Evolutionary conservation across 2,329 filamentous ascomycete species (phyloP).

Genomic region (Aureobasidium melanogenum): DNA sequence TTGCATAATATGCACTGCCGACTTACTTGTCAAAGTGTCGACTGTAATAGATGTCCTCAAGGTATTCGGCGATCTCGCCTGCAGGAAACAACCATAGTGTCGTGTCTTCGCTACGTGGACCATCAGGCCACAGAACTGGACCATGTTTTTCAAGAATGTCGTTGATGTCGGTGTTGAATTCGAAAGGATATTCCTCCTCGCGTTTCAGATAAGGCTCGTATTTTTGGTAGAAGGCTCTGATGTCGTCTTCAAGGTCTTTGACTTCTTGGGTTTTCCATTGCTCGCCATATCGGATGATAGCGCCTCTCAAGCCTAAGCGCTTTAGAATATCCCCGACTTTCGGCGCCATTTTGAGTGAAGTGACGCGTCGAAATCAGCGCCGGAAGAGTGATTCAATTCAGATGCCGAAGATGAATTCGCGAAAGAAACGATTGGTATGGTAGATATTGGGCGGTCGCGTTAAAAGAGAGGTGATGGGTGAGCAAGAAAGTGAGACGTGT

Average conservation of each 20-base stretch:
- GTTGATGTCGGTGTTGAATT: background rate
- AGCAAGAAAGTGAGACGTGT: background rate
- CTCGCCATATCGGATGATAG: background rate
- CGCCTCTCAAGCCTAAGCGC: background rate
- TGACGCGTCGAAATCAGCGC: background rate
- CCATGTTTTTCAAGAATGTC: background rate
- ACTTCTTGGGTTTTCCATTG: slow-evolving; percentile 2
- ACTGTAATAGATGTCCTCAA: background rate
- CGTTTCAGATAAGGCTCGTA: background rate
- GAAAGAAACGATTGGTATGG: background rate
- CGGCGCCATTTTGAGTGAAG: background rate
- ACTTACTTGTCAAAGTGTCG: background rate
- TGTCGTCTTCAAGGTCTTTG: background rate
- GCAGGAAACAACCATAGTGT: background rate
- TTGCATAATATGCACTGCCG: background rate
- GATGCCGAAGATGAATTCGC: background rate
- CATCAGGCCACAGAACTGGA: background rate
- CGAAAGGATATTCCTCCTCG: background rate
- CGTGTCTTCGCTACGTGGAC: background rate
- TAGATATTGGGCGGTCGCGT: background rate
- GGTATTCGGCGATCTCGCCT: background rate
- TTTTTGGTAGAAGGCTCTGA: background rate
- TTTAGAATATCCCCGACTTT: background rate
- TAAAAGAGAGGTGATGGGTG: background rate
- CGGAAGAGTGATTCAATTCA: background rate